Percentiles rank a stretch among this genome's conserved stretches.
Conservation (phyloP, 305 asterid genomes). For the Plantago coronopus region DNA sequence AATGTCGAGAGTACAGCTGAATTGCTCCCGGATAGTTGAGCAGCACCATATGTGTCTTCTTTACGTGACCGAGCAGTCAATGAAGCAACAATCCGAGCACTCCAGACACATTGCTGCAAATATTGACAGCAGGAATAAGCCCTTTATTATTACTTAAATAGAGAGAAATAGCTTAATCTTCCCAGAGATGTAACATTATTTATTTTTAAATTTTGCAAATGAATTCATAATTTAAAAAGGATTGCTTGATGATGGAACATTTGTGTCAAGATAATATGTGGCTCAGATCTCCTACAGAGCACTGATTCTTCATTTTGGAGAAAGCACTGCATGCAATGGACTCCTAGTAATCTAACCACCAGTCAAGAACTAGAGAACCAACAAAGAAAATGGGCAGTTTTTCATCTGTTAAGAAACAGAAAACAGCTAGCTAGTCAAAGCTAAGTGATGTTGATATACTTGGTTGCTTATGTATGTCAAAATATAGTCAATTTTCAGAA, state of each 20-base stretch:
- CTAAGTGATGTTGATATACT: no score
- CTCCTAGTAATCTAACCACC: not conserved
- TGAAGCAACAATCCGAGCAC: constrained; percentile 70
- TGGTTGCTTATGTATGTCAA: no score
- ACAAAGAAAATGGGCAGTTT: not conserved
- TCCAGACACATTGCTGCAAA: constrained; percentile 78
- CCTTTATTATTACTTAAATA: not conserved
- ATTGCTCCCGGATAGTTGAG: constrained; percentile 84
- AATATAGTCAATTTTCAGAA: no score
- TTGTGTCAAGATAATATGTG: not conserved
- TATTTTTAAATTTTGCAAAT: not conserved
- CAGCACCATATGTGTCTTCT: constrained; percentile 89
- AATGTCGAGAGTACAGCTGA: constrained; percentile 65
- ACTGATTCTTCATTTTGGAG: not conserved
- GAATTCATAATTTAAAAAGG: not conserved
- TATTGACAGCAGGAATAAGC: constrained; percentile 24
- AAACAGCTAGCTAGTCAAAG: not conserved
- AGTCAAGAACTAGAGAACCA: not conserved
- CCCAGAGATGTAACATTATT: not conserved
- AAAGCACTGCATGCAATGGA: not conserved
- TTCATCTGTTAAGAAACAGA: not conserved
- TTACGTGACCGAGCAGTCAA: constrained; percentile 73
- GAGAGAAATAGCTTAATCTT: not conserved
- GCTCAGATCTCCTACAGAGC: not conserved
- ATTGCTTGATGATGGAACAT: not conserved